Evolutionary conservation across 495 filamentous ascomycete species (phyloP), one percentile per base, ranked within the genome.

Genomic region (Aspergillus conjunctus): DNA sequence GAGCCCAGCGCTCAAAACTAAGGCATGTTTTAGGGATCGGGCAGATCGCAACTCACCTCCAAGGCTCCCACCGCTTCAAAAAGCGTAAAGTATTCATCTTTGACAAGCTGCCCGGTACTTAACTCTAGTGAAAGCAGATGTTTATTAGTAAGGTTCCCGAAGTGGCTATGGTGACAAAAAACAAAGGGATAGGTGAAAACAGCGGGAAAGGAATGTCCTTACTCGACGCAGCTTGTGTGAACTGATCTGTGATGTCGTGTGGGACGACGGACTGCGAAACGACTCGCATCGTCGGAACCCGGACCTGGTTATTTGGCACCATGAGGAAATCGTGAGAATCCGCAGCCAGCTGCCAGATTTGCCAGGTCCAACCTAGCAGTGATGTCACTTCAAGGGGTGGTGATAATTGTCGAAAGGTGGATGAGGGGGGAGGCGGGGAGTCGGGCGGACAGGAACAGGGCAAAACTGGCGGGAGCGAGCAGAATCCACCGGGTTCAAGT

Each of bases 11-110:
- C 9, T 34, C 7, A 26, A 22, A 45, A 45, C 43, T 39, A 41
- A 32, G 33, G 15, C 37, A 55, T 46, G 0, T 11, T 9, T n/a
- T 11, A 11, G 41, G n/a, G 21, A 41, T 21, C 52, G 26, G 33
- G 20, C 30, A 34, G 2, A 22, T 31, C 51, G 57, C 32, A 57
- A 77, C 83, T 65, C 77, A 93, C 94, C 88, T 98, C 94, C 62
- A 98, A 80, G 66, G 95, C 93, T 59, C 90, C 91, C 62, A 98
- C 95, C 56, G 92, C 85, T 73, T 98, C 94, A 66, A 94, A 96
- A 9, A 98, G 82, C 7, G 91, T 96, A 66, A 98, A 97, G 64
- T 82, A 85, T 52, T 90, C 90, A 90, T 98, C 93, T 76, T 97
- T 96, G 58, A 97, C 85, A 10, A 99, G 84, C 60, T 93, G 85